Evolutionary conservation across 768 basidiomycete species (phyloP), one percentile per base, ranked within the genome.

Genomic region (Collybiopsis confluens): DNA sequence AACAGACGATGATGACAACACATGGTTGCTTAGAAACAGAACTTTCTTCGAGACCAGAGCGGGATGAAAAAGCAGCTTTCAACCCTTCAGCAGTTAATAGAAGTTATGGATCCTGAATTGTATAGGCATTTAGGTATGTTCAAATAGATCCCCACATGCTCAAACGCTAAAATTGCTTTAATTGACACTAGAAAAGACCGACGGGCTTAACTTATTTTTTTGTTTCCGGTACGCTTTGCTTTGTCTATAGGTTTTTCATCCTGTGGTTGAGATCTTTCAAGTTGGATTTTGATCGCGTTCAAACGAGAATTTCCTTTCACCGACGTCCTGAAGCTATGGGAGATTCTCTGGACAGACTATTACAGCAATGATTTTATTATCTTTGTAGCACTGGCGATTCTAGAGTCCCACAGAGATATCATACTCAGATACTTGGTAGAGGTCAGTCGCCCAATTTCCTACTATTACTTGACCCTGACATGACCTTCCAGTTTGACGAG

Each of bases 221-320:
- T 98, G 94, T 69, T 99, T 98, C 82, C 83, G 96, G 83, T 95
- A 74, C 62, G 81, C 65, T 18, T 44, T n/a, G 27, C 44, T 4
- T 5, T 8, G 23, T 28, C 9, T 37, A 24, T 4, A 11, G 16
- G 11, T 3, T 23, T 38, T 15, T 44, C 23, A 20, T 43, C 15
- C 23, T 30, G 11, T 27, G 37, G 20, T 59, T 18, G 9, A 48
- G 52, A 26, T n/a, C 21, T 36, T 54, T 24, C 33, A 21, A 92
- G 91, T 43, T 94, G 92, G 92, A 82, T 94, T 13, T 77, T 94
- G 42, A 97, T 98, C 58, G 74, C 88, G 1, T 98, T 97, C 79
- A 98, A 99, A 71, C 88, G 97, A 55, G 97, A 99, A 69, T 98
- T 98, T 67, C 73, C 87, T 3, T 98, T 98, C 68, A 82, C 90